Conservation (phyloP, 768 basidiomycete species). For the Tephrocybe sp. region DNA sequence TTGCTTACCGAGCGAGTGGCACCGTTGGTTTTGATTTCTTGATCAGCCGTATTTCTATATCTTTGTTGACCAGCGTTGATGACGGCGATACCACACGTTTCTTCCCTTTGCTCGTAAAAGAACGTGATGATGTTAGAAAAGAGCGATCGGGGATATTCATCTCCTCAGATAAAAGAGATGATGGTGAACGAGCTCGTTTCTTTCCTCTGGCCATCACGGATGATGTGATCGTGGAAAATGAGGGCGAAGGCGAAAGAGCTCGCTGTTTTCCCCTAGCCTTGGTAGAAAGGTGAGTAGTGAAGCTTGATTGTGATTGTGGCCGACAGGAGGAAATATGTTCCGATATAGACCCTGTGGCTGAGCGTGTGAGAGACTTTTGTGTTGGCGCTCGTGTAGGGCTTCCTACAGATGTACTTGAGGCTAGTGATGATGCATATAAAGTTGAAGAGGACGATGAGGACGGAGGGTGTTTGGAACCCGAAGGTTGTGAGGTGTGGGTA, state of each 20-base stretch:
- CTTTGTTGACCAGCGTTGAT: background rate
- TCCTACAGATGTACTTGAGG: background rate
- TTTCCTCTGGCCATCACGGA: background rate
- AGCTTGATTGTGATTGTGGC: background rate
- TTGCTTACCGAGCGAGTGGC: background rate
- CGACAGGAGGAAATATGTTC: background rate
- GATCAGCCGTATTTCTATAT: background rate
- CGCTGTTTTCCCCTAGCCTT: constrained; percentile 3
- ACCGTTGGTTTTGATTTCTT: background rate
- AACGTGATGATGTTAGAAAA: background rate
- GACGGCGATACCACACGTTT: constrained; percentile 2
- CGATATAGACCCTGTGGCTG: background rate
- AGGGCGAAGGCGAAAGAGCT: background rate
- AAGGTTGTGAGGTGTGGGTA: background rate
- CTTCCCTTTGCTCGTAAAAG: background rate
- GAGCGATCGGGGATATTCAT: background rate
- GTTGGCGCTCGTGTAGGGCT: background rate
- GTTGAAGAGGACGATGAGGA: constrained; percentile 1
- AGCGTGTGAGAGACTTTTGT: background rate
- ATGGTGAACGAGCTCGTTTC: background rate
- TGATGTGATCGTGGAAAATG: background rate
- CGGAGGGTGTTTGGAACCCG: background rate
- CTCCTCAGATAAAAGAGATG: background rate
- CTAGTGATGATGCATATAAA: background rate
- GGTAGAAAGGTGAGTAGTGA: background rate